These are phyloP conservation scores for Ormosia semicastrata DNA, from an alignment of 306 rosid genomes.

Conservation along the genomic window DNA sequence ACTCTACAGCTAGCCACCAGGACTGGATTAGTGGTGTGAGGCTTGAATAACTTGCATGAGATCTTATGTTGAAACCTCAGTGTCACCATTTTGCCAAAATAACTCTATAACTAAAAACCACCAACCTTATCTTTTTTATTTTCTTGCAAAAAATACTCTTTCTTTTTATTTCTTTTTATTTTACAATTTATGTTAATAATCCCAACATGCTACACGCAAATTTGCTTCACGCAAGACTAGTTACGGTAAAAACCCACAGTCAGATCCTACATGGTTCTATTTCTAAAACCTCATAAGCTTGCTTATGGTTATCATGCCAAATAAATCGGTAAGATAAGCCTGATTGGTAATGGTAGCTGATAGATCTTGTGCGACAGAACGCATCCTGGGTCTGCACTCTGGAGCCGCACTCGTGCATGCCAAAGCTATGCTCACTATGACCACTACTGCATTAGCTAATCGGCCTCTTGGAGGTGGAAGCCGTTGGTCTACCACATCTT, in stretches of 20 bases:
- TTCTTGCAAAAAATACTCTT: too few relatives aligned
- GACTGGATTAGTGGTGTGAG: too few relatives aligned
- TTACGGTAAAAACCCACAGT: background rate
- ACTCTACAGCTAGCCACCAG: too few relatives aligned
- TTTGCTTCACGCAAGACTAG: background rate
- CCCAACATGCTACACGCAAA: background rate
- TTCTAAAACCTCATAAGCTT: slow-evolving; percentile 33
- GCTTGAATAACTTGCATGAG: too few relatives aligned
- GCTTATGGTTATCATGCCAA: slow-evolving; percentile 33
- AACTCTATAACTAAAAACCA: too few relatives aligned
- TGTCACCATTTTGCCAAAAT: too few relatives aligned
- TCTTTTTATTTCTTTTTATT: too few relatives aligned
- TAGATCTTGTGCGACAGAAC: slow-evolving; percentile 60
- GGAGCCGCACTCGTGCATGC: slow-evolving; percentile 51
- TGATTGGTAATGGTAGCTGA: slow-evolving; percentile 24
- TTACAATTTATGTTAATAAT: too few relatives aligned
- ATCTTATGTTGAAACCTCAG: too few relatives aligned
- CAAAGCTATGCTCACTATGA: slow-evolving; percentile 44
- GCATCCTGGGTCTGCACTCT: slow-evolving; percentile 63
- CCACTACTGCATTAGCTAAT: slow-evolving; percentile 43
- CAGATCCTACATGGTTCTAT: background rate
- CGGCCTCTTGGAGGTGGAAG: slow-evolving; percentile 49
- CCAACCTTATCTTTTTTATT: too few relatives aligned
- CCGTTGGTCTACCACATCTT: slow-evolving; percentile 61
- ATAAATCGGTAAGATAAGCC: slow-evolving; percentile 29